These are phyloP conservation scores for Nakazawaea populi DNA, from an alignment of 805 yeast species.

Conservation along the genomic window DNA sequence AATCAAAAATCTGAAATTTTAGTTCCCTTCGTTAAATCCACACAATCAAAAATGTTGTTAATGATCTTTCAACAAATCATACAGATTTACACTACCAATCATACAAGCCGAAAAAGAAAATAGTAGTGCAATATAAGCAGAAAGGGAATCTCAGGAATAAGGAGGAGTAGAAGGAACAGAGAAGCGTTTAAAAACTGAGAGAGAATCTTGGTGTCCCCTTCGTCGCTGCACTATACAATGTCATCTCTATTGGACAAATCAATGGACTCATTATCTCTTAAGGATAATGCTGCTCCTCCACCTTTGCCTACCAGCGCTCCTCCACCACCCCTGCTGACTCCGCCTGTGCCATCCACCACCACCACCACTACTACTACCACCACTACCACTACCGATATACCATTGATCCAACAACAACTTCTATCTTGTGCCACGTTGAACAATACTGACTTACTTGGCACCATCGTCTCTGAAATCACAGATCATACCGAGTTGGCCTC, in stretches of 20 bases:
- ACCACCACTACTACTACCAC: not conserved
- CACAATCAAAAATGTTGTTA: too few species aligned
- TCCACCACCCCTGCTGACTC: not conserved
- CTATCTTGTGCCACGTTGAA: conserved; percentile 86
- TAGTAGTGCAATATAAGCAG: too few species aligned
- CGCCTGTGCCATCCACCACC: not conserved
- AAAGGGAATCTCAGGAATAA: too few species aligned
- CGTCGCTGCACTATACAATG: not conserved
- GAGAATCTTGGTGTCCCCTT: too few species aligned
- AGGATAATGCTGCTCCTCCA: conserved; percentile 1
- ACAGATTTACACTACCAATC: too few species aligned
- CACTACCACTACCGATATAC: conserved; percentile 45
- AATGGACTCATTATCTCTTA: not conserved
- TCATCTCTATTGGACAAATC: conserved; percentile 1
- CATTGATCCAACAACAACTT: conserved; percentile 70
- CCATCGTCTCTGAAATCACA: conserved; percentile 26
- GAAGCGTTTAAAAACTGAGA: too few species aligned
- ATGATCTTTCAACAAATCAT: too few species aligned
- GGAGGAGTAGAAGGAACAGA: too few species aligned
- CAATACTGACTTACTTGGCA: conserved; percentile 66
- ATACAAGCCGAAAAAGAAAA: too few species aligned
- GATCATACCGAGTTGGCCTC: conserved; percentile 33
- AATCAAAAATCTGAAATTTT: too few species aligned
- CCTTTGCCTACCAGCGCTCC: not conserved
- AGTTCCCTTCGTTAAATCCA: too few species aligned